Conservation (phyloP, 306 rosid species). For the Cucurbita pepo region DNA sequence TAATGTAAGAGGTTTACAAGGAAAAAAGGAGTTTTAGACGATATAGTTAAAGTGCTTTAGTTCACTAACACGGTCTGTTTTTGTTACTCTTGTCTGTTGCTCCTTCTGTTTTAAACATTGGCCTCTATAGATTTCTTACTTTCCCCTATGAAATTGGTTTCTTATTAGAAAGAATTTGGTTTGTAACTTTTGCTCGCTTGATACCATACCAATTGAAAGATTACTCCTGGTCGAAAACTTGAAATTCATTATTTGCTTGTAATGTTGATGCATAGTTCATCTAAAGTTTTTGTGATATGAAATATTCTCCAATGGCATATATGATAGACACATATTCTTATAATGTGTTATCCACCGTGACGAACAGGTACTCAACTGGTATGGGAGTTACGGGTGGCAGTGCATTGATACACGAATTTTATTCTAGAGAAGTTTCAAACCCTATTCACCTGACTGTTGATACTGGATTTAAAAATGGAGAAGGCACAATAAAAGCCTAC, state of each 20-base stretch:
- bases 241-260: background rate
- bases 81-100: background rate
- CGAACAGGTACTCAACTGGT: conserved; percentile 84
- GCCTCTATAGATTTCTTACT: background rate
- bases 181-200: background rate
- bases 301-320: background rate
- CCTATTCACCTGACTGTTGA: conserved; percentile 90
- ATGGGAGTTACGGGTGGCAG: conserved; percentile 80
- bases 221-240: background rate
- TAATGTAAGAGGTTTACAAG: background rate
- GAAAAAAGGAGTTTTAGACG: background rate
- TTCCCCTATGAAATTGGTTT: background rate
- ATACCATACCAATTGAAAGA: background rate
- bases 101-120: background rate
- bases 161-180: background rate
- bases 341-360: background rate
- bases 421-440: conserved; percentile 72
- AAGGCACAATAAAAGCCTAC: conserved; percentile 54
- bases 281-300: background rate
- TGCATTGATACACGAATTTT: conserved; percentile 80
- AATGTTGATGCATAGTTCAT: background rate
- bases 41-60: background rate
- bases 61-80: background rate
- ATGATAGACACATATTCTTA: background rate
- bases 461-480: conserved; percentile 69